Percentiles rank a stretch among this genome's conserved stretches.
Conservation (phyloP, 2,329 filamentous ascomycete genomes). For the Paracoccidioides lutzii region DNA sequence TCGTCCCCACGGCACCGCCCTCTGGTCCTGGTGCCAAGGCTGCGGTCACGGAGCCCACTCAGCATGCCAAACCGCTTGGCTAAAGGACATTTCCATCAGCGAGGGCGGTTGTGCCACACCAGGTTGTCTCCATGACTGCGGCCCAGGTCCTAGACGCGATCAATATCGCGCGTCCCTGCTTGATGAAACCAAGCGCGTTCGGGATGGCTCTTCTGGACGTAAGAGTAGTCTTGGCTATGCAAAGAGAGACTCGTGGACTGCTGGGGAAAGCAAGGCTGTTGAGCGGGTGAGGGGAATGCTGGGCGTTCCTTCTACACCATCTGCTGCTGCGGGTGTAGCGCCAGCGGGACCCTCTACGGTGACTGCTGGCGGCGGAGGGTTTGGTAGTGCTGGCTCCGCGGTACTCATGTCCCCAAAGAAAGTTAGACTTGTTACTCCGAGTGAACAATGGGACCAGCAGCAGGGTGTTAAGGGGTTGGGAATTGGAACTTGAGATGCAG, state of each 20-base stretch:
- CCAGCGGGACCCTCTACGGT: slow-evolving; percentile 3
- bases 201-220: slow-evolving; percentile 20
- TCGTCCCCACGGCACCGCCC: slow-evolving; percentile 23
- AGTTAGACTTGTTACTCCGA: slow-evolving; percentile 33
- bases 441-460: slow-evolving; percentile 25
- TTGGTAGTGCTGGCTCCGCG: slow-evolving; percentile 19
- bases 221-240: slow-evolving; percentile 25
- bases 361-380: slow-evolving; percentile 11
- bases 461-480: neutral
- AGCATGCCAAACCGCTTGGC: slow-evolving; percentile 45
- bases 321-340: slow-evolving; percentile 12
- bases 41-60: slow-evolving; percentile 50
- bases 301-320: slow-evolving; percentile 19
- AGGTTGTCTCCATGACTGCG: slow-evolving; percentile 49
- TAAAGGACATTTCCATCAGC: slow-evolving; percentile 34
- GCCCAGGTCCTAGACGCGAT: slow-evolving; percentile 35
- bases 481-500: neutral
- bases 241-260: slow-evolving; percentile 34
- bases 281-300: slow-evolving; percentile 35
- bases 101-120: slow-evolving; percentile 46
- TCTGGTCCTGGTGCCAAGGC: slow-evolving; percentile 46
- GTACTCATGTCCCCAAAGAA: slow-evolving; percentile 30
- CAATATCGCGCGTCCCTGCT: slow-evolving; percentile 23
- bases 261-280: slow-evolving; percentile 34
- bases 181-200: slow-evolving; percentile 21